Base-by-base conservation (phyloP, 768 basidiomycete species). In the Leccinum arenicola region DNA sequence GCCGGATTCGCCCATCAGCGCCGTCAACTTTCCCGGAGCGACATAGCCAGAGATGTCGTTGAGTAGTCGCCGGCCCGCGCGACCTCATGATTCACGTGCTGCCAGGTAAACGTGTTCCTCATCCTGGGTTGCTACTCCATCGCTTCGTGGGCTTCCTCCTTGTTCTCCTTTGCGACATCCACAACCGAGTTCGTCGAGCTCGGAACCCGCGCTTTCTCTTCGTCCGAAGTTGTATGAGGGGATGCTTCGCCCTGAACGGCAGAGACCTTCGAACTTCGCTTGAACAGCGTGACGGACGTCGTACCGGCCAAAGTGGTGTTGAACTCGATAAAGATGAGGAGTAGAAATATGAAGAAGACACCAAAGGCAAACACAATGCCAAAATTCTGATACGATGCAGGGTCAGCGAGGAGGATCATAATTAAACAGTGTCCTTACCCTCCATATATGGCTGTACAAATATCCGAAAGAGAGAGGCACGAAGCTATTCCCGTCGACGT, bases 1-100 rank as follows among this genome's bases (percentile, higher is more conserved):
- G 55, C 74, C 80, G 48, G 69, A 83, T 74, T 74, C 86, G 56
- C 80, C 93, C 91, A 88, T 93, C 66, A 86, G 80, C 55, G 88
- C 89, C 0, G 88, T 91, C 57, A 93, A 71, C 59, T 79, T 92
- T 5, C 93, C 93, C 0, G 92, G 93, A 10, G 83, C 84, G 19
- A 92, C 91, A 70, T 82, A 94, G 0, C 92, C 92, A 29, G 85
- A 88, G 14, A 95, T 80, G 50, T 90, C 81, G 61, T 92, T 81
- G 57, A 93, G 76, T 2, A 93, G 77, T 31, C 71, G 73, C 38
- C 82, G 75, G 14, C 85, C 77, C 1, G 81, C 1, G 81, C 77
- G 1, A 94, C 85, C 33, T 80, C 80, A 69, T 94, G 95, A 57
- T 78, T 75, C 51, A 93, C 61, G 60, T 84, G 76, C 54, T 85